Conservation (phyloP, 768 basidiomycete genomes). For the Termitomyces sp. region DNA sequence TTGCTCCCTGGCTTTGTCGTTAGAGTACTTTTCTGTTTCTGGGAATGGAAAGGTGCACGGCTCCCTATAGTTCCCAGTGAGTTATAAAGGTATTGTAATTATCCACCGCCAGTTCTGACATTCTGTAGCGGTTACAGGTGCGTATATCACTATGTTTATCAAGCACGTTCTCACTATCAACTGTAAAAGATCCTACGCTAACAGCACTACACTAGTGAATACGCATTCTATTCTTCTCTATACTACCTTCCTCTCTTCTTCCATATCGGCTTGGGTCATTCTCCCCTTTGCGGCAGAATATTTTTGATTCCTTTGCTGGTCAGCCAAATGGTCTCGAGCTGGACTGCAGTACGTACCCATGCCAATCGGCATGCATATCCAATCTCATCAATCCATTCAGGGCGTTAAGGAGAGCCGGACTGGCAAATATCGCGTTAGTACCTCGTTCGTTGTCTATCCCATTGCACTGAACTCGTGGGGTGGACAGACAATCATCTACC, state of each 20-base stretch:
- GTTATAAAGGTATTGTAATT: too few relatives aligned
- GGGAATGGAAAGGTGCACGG: slow-evolving; percentile 66
- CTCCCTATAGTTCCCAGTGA: slow-evolving; percentile 70
- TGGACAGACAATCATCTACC: slow-evolving; percentile 45
- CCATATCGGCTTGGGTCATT: slow-evolving; percentile 63
- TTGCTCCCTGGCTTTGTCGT: slow-evolving; percentile 50
- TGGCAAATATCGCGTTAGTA: slow-evolving; percentile 48
- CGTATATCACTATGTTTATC: slow-evolving; percentile 65
- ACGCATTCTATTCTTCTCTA: slow-evolving; percentile 56
- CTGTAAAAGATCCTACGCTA: background rate
- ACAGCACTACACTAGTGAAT: slow-evolving; percentile 32
- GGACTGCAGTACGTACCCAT: slow-evolving; percentile 37
- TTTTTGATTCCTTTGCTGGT: slow-evolving; percentile 67
- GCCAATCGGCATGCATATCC: background rate
- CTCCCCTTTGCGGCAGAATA: slow-evolving; percentile 50
- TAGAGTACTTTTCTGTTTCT: slow-evolving; percentile 53
- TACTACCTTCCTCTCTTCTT: slow-evolving; percentile 76
- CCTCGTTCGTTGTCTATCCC: background rate
- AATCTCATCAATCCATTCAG: slow-evolving; percentile 20
- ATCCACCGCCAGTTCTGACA: background rate
- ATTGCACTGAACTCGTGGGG: background rate
- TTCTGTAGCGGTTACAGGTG: slow-evolving; percentile 48
- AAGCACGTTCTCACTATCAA: slow-evolving; percentile 31
- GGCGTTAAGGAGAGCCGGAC: slow-evolving; percentile 60
- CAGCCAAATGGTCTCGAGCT: slow-evolving; percentile 55